Evolutionary conservation across 2,329 filamentous ascomycete species (phyloP), one percentile per base, ranked within the genome.

Genomic region (Blastomyces percursus): DNA sequence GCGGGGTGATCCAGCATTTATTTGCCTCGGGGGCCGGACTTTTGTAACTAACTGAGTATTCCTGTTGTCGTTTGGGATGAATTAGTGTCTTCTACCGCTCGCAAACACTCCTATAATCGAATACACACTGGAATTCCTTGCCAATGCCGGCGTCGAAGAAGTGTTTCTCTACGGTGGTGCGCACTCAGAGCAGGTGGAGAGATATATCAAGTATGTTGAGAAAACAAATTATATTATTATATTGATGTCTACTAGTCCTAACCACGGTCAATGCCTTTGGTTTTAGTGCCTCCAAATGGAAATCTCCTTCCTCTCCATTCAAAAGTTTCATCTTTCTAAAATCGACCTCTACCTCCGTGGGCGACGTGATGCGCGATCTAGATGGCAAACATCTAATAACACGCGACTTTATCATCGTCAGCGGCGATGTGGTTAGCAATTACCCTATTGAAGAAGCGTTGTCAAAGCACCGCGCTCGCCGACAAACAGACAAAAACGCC

Each of bases 61-160:
- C 32, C 32, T 32, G n/a, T 38, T 30, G 21, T 16, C n/a, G 12
- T 60, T 60, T 51, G 46, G 7, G 50, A 50, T 46, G 3, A n/a
- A 38, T 70, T 70, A 95, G 90, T 97, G 94, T 79, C 87, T 99
- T 40, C 82, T 99, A 7, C 91, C 93, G 12, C 82, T 99, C 64
- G 94, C 91, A 64, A 97, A 97, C 75, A 92, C 88, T 1, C 93
- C 94, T 44, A 81, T 99, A 66, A 96, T 99, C 77, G 94, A 99
- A 76, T 97, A 99, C 75, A 97, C 93, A 3, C 86, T 97, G 70
- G 92, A 97, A 72, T 97, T 96, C 71, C 86, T 99, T 0, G 91
- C 91, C 67, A 93, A 93, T 82, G 91, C 94, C 63, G 91, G 92
- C 63, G 91, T 97, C n/a, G 86, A 94, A 69, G 90, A 96, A 67